Percentiles rank a stretch among this genome's conserved stretches.
These are phyloP conservation scores for Saussurea involucrata DNA, from an alignment of 129 eudicot genomes.

Conservation along the genomic window DNA sequence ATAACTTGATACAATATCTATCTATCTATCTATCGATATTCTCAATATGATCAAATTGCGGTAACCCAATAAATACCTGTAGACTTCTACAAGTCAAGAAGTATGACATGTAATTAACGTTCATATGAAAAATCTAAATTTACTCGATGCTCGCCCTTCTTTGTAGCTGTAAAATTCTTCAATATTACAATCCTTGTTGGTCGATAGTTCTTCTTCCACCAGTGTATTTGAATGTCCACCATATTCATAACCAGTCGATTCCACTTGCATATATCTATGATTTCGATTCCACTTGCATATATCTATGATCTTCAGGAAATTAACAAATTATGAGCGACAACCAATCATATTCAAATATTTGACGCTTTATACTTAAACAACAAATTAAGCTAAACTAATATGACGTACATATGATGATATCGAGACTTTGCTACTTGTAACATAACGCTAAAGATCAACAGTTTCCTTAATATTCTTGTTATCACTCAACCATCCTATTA, in stretches of 20 bases:
- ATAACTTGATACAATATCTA: too few relatives aligned
- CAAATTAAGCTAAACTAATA: neutral
- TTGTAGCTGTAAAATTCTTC: neutral
- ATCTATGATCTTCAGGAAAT: too few relatives aligned
- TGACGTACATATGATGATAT: neutral
- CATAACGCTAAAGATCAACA: neutral
- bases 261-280: too few relatives aligned
- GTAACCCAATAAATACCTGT: too few relatives aligned
- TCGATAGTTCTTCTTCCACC: too few relatives aligned
- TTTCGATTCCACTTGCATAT: neutral
- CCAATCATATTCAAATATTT: neutral
- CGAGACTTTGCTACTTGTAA: neutral
- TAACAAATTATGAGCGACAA: neutral
- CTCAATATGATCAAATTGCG: too few relatives aligned
- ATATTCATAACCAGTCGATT: too few relatives aligned
- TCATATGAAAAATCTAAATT: neutral
- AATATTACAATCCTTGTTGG: too few relatives aligned
- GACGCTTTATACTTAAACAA: neutral
- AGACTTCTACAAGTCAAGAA: neutral
- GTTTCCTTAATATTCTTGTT: neutral
- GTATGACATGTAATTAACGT: neutral
- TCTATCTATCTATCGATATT: too few relatives aligned
- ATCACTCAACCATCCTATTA: neutral
- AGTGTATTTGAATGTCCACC: too few relatives aligned
- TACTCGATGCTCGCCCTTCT: neutral